Conservation (phyloP, 2,329 filamentous ascomycete genomes). For the Colletotrichum lentis region DNA sequence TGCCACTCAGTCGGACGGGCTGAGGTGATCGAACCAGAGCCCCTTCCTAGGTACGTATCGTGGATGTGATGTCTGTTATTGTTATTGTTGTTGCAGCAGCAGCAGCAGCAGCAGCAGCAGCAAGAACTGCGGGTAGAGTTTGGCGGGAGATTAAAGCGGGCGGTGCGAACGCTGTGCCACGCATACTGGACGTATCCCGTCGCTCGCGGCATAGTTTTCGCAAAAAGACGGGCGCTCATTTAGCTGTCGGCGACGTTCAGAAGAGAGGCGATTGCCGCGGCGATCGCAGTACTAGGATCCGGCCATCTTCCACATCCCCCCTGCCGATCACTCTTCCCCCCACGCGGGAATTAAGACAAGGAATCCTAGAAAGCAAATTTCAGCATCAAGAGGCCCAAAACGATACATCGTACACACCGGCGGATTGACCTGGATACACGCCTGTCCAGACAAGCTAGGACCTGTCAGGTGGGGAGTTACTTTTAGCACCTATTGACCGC, state of each 20-base stretch:
- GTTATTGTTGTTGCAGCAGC: too few relatives aligned
- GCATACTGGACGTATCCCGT: not conserved
- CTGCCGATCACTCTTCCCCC: not conserved
- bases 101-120: not conserved
- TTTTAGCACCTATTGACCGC: too few relatives aligned
- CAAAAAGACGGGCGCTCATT: not conserved
- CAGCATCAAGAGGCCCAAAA: not conserved
- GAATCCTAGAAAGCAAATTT: constrained; percentile 12
- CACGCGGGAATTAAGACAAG: constrained; percentile 24
- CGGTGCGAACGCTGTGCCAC: not conserved
- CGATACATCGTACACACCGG: not conserved
- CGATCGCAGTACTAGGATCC: not conserved
- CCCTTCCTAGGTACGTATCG: not conserved
- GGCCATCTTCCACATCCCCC: not conserved
- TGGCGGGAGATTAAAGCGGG: constrained; percentile 1
- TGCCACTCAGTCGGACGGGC: not conserved
- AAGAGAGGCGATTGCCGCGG: not conserved
- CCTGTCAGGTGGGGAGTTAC: constrained; percentile 2
- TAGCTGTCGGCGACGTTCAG: not conserved
- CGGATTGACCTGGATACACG: constrained; percentile 4
- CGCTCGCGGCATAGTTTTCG: not conserved
- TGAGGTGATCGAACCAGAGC: not conserved
- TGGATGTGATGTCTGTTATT: not conserved
- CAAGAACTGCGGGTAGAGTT: constrained; percentile 2
- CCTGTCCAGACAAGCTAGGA: constrained; percentile 1